Evolutionary conservation across 139 green algal genomes (phyloP).

Genomic region (Coelastrella sp.): DNA sequence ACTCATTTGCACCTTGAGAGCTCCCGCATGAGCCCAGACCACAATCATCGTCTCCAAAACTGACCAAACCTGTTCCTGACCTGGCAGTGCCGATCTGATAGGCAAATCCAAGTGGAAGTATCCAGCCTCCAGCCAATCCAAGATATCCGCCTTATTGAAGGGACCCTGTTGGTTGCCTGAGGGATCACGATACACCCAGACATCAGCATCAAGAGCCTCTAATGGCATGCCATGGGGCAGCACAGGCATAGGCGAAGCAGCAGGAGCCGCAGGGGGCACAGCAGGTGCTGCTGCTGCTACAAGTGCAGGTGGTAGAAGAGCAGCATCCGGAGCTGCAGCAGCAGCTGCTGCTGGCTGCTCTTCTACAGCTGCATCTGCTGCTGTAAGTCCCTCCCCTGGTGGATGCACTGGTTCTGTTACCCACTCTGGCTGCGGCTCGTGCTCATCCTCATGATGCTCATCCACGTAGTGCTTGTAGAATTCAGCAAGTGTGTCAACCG

Average conservation of each 20-base stretch:
- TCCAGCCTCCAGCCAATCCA: constrained; percentile 83
- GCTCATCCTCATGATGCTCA: background rate
- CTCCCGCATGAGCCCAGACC: constrained; percentile 5
- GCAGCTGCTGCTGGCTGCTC: background rate
- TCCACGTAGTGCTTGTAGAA: background rate
- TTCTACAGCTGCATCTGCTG: background rate
- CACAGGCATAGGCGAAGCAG: constrained; percentile 3
- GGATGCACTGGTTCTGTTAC: background rate
- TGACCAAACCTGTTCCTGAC: constrained; percentile 31
- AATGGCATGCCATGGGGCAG: background rate
- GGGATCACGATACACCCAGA: constrained; percentile 86
- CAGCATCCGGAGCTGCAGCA: background rate
- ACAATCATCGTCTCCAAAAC: background rate
- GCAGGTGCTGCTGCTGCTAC: constrained; percentile 19
- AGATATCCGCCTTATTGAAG: constrained; percentile 81
- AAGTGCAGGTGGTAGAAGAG: background rate
- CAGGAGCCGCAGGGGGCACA: background rate
- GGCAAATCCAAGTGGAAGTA: constrained; percentile 86
- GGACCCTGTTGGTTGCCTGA: constrained; percentile 75
- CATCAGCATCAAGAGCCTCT: constrained; percentile 46
- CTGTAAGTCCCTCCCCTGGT: background rate
- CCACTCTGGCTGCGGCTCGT: background rate
- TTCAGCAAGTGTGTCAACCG: background rate
- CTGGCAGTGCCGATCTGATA: constrained; percentile 55
- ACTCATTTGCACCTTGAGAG: background rate